Evolutionary conservation across 495 filamentous ascomycete genomes (phyloP), one percentile per base, ranked within the genome.

Genomic region (Aspergillus funiculosus): DNA sequence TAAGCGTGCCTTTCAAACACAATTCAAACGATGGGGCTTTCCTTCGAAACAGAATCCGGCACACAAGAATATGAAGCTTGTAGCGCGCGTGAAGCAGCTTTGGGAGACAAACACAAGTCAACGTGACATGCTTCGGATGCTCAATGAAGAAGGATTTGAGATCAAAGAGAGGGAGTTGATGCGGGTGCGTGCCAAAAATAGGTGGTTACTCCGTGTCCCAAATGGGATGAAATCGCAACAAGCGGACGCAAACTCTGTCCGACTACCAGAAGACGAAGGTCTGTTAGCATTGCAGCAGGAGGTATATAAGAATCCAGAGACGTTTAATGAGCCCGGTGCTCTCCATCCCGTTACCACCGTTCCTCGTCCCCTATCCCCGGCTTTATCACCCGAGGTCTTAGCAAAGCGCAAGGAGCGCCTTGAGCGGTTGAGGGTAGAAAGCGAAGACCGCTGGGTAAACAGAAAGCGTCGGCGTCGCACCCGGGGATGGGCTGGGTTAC

Each of bases 1-100:
- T 58, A 87, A 85, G 61, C 81, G 84, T 27, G 78, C 81, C 19
- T 86, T 79, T 52, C 83, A 88, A 57, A 75, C 71, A 8, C 82
- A 86, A 46, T 87, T 87, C 64, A 83, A 79, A 54, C 71, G 78
- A 60, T 92, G 87, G 87, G 73, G 76, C 0, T 92, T 90, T 48
- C 86, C 87, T 3, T 77, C 71, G 46, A 87, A 85, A 59, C 78
- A 81, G 49, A 82, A 79, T 50, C 81, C 79, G 7, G 77, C 77
- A 4, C 81, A 83, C 60, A 83, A 82, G 55, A 83, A 86, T 56
- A 61, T 68, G 18, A 66, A 64, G 9, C 74, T 92, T 7, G 77
- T 86, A 14, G 75, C 71, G 2, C 75, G 86, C 1, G 75, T 87
- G 31, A 78, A 79, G 48, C 73, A 88, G 68, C 76, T 92, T 49